Percentiles rank a stretch among this genome's conserved stretches.
These are phyloP conservation scores for Blastobotrys malaysiensis DNA, from an alignment of 1,139 yeast species.

Conservation along the genomic window DNA sequence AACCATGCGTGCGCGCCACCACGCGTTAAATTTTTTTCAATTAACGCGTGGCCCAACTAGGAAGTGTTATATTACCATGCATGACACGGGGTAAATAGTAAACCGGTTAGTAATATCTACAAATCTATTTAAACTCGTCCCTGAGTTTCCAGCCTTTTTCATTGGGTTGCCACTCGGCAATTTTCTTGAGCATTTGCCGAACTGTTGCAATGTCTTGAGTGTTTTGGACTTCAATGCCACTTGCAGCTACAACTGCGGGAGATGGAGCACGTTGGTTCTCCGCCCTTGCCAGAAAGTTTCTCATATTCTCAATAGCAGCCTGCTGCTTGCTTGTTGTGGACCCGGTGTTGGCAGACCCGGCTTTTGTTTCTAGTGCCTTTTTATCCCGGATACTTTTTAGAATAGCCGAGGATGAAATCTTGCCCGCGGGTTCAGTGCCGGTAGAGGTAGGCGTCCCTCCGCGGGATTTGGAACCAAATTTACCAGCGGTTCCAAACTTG, in stretches of 20 bases:
- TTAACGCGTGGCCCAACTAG: neutral
- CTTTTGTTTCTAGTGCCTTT: constrained; percentile 26
- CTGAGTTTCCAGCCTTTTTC: constrained; percentile 62
- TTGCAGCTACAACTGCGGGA: constrained; percentile 48
- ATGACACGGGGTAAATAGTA: too few species aligned
- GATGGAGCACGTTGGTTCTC: constrained; percentile 38
- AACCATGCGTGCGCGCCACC: neutral
- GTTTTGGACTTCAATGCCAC: constrained; percentile 44
- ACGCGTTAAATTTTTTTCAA: neutral
- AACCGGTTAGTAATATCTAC: neutral
- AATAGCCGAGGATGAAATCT: constrained; percentile 24
- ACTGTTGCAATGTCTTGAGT: constrained; percentile 57
- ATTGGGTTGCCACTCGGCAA: constrained; percentile 61
- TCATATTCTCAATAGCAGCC: constrained; percentile 28
- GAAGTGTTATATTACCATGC: neutral
- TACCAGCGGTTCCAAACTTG: constrained; percentile 77
- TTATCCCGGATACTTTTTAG: constrained; percentile 25
- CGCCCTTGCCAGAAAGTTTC: constrained; percentile 29
- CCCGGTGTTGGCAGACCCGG: constrained; percentile 3
- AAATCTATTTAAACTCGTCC: constrained; percentile 40
- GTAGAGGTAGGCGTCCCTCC: constrained; percentile 1
- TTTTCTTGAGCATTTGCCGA: constrained; percentile 61
- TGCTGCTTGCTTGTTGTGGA: constrained; percentile 17
- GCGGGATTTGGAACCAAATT: constrained; percentile 15
- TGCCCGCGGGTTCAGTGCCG: neutral